phyloP scores from a whole-genome alignment of 768 basidiomycete species.

The Phaeotremella fagi region DNA sequence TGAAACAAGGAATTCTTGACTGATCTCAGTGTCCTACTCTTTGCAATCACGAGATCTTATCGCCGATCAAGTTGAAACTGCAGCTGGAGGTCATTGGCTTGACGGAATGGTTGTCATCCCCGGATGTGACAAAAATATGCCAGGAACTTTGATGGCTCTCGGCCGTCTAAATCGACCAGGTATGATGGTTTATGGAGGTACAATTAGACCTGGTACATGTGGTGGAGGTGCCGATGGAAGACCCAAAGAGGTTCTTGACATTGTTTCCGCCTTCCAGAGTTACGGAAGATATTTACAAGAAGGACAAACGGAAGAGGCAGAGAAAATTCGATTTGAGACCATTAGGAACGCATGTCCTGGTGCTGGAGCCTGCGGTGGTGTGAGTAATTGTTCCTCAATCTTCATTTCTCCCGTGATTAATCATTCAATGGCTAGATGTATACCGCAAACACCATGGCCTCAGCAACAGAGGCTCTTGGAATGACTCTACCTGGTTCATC shows the following conservation, averaged over 20 bases:
- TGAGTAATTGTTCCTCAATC: slow-evolving; percentile 51
- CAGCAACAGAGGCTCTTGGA: slow-evolving; percentile 87
- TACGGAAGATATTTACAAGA: slow-evolving; percentile 93
- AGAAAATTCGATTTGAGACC: slow-evolving; percentile 75
- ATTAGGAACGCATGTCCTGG: slow-evolving; percentile 94
- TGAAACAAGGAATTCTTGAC: slow-evolving; percentile 48
- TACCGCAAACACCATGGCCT: slow-evolving; percentile 97
- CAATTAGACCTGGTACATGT: slow-evolving; percentile 88
- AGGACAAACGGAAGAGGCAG: slow-evolving; percentile 76
- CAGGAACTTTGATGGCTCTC: slow-evolving; percentile 96
- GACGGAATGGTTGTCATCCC: slow-evolving; percentile 97
- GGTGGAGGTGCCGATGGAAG: slow-evolving; percentile 55
- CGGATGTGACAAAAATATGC: slow-evolving; percentile 99
- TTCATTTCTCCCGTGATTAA: not conserved
- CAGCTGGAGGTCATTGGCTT: slow-evolving; percentile 93
- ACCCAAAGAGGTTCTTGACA: slow-evolving; percentile 72
- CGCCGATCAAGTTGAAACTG: slow-evolving; percentile 93
- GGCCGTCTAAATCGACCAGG: slow-evolving; percentile 94
- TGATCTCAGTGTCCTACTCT: slow-evolving; percentile 54
- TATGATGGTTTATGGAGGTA: slow-evolving; percentile 96
- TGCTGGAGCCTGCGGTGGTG: slow-evolving; percentile 94
- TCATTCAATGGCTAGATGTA: slow-evolving; percentile 68
- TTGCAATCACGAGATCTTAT: slow-evolving; percentile 96
- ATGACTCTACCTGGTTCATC: slow-evolving; percentile 98
- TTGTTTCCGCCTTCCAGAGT: slow-evolving; percentile 95